Conservation (phyloP, 2,329 filamentous ascomycete species). For the Didymella keratinophila region DNA sequence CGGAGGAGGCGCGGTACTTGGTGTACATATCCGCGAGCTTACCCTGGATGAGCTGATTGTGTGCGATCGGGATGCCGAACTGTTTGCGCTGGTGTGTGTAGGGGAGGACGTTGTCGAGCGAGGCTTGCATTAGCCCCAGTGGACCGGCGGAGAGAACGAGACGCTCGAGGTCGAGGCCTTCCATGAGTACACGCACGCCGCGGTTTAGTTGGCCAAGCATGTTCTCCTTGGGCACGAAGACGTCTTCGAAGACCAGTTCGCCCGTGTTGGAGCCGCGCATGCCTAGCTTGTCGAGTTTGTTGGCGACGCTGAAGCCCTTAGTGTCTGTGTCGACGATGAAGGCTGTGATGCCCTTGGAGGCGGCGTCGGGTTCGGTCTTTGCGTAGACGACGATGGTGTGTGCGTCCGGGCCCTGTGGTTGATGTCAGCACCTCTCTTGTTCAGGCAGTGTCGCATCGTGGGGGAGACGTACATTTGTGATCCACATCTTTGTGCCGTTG, state of each 20-base stretch:
- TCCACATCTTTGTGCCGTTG: slow-evolving; percentile 98
- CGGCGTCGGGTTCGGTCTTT: slow-evolving; percentile 83
- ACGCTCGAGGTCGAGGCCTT: slow-evolving; percentile 91
- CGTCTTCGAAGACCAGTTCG: slow-evolving; percentile 87
- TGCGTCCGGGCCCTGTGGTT: slow-evolving; percentile 78
- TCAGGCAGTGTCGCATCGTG: neutral
- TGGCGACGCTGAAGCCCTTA: slow-evolving; percentile 82
- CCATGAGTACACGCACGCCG: slow-evolving; percentile 92
- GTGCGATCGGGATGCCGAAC: slow-evolving; percentile 84
- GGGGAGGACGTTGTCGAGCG: slow-evolving; percentile 83
- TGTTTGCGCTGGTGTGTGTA: slow-evolving; percentile 90
- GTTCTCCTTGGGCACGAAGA: slow-evolving; percentile 86
- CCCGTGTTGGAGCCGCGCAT: slow-evolving; percentile 98
- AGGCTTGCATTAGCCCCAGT: slow-evolving; percentile 91
- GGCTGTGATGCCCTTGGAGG: slow-evolving; percentile 90
- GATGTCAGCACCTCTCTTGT: neutral
- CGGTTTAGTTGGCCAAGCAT: slow-evolving; percentile 80
- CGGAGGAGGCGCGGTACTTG: slow-evolving; percentile 81
- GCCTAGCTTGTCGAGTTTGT: slow-evolving; percentile 96
- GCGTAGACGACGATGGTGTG: slow-evolving; percentile 94
- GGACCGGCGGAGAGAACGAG: slow-evolving; percentile 91
- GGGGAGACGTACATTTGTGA: slow-evolving; percentile 77
- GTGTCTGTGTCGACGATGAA: slow-evolving; percentile 80
- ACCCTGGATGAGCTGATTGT: slow-evolving; percentile 92
- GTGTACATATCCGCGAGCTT: slow-evolving; percentile 98